Conservation (phyloP, 495 filamentous ascomycete species). For the Talaromyces nanjingensis region DNA sequence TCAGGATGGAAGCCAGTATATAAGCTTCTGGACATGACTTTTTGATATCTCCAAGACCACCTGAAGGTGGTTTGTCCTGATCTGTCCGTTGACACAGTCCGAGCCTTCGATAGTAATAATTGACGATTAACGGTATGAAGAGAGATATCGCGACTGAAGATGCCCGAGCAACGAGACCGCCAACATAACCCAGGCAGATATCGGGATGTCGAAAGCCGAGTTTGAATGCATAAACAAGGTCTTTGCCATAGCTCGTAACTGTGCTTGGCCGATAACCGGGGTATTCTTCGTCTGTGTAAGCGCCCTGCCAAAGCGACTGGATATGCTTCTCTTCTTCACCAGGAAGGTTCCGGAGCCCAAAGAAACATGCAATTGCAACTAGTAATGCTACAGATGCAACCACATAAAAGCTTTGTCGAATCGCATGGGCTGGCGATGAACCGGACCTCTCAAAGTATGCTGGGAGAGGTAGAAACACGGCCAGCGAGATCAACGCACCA, state of each 20-base stretch:
- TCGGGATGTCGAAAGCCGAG: constrained; percentile 68
- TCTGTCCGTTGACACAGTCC: constrained; percentile 63
- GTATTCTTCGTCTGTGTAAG: not conserved
- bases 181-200: constrained; percentile 83
- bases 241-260: constrained; percentile 27
- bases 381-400: constrained; percentile 66
- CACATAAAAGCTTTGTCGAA: constrained; percentile 77
- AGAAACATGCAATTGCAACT: constrained; percentile 65
- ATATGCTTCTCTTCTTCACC: constrained; percentile 64
- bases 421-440: constrained; percentile 56
- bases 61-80: constrained; percentile 29
- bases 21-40: constrained; percentile 78
- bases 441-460: constrained; percentile 63
- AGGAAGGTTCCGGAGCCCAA: constrained; percentile 71
- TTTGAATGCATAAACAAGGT: constrained; percentile 54
- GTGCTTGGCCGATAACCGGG: constrained; percentile 7
- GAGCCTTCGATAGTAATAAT: constrained; percentile 76
- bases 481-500: constrained; percentile 78
- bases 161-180: constrained; percentile 89
- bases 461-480: constrained; percentile 79
- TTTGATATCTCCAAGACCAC: constrained; percentile 56
- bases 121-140: constrained; percentile 88
- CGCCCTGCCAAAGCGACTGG: not conserved
- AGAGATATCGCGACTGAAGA: constrained; percentile 93
- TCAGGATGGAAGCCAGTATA: constrained; percentile 72